These are phyloP conservation scores for Basidiobolus meristosporus DNA, from an alignment of 371 early-diverging fungal genomes.

Conservation along the genomic window DNA sequence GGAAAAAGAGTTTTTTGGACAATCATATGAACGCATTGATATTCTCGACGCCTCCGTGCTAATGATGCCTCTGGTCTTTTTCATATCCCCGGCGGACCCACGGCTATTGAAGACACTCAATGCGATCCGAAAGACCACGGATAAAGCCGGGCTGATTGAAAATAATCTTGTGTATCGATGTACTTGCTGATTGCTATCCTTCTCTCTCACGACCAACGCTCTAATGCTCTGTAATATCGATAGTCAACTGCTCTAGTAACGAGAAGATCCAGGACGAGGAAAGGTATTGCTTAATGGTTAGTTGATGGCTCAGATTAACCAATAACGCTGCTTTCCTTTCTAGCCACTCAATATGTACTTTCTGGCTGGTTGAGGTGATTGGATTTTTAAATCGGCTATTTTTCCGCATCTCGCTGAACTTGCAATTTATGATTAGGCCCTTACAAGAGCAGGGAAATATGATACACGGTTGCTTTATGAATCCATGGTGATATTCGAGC, in stretches of 20 bases:
- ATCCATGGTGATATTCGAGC: slow-evolving; percentile 54
- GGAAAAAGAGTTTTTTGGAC: slow-evolving; percentile 28
- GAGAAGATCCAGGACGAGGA: too few relatives aligned
- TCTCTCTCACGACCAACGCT: too few relatives aligned
- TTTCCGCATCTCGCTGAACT: too few relatives aligned
- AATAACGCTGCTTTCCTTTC: too few relatives aligned
- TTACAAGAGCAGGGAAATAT: slow-evolving; percentile 54
- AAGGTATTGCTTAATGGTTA: too few relatives aligned
- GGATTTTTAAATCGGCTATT: too few relatives aligned
- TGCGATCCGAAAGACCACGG: slow-evolving; percentile 43
- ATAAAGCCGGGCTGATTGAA: slow-evolving; percentile 50
- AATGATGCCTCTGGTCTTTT: slow-evolving; percentile 71
- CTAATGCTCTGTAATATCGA: too few relatives aligned
- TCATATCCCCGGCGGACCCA: slow-evolving; percentile 52
- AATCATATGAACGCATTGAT: slow-evolving; percentile 39
- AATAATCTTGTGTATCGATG: slow-evolving; percentile 64
- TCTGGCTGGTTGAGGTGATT: slow-evolving; percentile 82
- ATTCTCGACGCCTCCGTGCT: slow-evolving; percentile 47
- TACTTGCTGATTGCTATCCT: too few relatives aligned
- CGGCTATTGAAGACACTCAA: slow-evolving; percentile 44
- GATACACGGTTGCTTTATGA: slow-evolving; percentile 27
- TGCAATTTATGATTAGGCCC: too few relatives aligned
- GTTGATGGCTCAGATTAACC: too few relatives aligned
- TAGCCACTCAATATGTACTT: slow-evolving; percentile 60
- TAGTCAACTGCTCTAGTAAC: too few relatives aligned